phyloP scores from a whole-genome alignment of 2,329 filamentous ascomycete genomes.

The Hysterium pulicare region DNA sequence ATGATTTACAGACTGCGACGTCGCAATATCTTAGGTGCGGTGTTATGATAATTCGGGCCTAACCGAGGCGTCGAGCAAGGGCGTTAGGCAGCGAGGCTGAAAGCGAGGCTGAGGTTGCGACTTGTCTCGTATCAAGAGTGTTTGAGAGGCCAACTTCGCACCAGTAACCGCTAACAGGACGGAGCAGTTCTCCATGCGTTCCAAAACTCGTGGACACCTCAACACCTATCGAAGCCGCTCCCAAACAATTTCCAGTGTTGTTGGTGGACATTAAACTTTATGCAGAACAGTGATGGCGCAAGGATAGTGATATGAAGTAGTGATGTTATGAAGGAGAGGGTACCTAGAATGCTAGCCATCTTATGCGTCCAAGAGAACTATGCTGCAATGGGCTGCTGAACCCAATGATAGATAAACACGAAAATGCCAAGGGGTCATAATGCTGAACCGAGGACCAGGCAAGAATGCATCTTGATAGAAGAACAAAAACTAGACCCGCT shows the following conservation, averaged over 20 bases:
- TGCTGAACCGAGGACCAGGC: constrained; percentile 17
- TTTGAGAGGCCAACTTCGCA: constrained; percentile 29
- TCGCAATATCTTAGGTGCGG: constrained; percentile 21
- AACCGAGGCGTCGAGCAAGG: too few species aligned
- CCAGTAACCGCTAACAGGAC: constrained; percentile 25
- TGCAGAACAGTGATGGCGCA: constrained; percentile 14
- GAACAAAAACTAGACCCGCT: constrained; percentile 10
- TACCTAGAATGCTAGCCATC: constrained; percentile 15
- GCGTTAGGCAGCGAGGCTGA: too few species aligned
- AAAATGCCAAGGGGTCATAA: constrained; percentile 23
- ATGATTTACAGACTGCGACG: constrained; percentile 33
- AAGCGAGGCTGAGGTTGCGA: too few species aligned
- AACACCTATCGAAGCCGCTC: constrained; percentile 8
- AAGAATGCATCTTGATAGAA: constrained; percentile 7
- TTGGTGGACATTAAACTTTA: constrained; percentile 21
- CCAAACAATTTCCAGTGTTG: constrained; percentile 13
- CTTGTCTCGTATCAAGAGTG: too few species aligned
- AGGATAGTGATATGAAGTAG: constrained; percentile 14
- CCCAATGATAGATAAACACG: constrained; percentile 3
- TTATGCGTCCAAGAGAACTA: constrained; percentile 23
- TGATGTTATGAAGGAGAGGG: constrained; percentile 26
- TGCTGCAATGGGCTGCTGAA: constrained; percentile 16
- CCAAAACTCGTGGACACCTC: constrained; percentile 4
- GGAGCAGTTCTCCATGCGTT: constrained; percentile 28
- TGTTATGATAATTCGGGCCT: too few species aligned